Evolutionary conservation across 495 filamentous ascomycete genomes (phyloP), one percentile per base, ranked within the genome.

Genomic region (Cryomyces minteri): DNA sequence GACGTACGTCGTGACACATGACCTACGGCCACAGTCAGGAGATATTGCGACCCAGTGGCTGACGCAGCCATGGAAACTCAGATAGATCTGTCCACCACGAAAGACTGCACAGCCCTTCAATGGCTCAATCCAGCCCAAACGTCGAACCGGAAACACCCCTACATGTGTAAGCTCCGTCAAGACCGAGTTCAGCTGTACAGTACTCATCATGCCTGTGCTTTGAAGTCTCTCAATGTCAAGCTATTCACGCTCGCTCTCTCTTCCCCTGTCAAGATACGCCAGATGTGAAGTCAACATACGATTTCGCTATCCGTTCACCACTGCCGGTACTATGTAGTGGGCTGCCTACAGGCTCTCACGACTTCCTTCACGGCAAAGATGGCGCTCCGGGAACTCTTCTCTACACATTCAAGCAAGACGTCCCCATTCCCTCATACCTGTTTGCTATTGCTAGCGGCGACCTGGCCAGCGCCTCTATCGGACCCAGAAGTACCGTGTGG

Each of bases 261-360:
- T 94, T 94, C 61, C 90, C 90, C 9, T 95, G 87, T 61, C 88
- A 98, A 67, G 88, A 98, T 61, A 95, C 90, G 0, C 88, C 88
- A 28, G 85, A 92, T 58, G 78, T 95, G 48, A 98, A 98, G 63
- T 82, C 79, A 38, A 88, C 84, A 4, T 84, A 86, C 62, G 72
- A 79, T 45, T 94, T 95, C 62, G 80, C 78, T 52, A 84, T 98
- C 58, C 75, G 74, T 32, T 94, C 85, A 14, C 79, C 85, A 5
- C 70, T 92, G 8, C 84, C 85, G 4, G 87, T 95, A 37, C 71
- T 94, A 48, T 87, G 88, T 7, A 88, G 82, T 60, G 88, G 90
- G 36, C 65, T 94, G 30, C 74, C 82, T 0, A 72, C 77, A 9
- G 72, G 74, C 1, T 50, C 66, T 5, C 59, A 62, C 30, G 59